phyloP scores from a whole-genome alignment of 2,329 filamentous ascomycete species.

The Scopulariopsis brevicaulis region DNA sequence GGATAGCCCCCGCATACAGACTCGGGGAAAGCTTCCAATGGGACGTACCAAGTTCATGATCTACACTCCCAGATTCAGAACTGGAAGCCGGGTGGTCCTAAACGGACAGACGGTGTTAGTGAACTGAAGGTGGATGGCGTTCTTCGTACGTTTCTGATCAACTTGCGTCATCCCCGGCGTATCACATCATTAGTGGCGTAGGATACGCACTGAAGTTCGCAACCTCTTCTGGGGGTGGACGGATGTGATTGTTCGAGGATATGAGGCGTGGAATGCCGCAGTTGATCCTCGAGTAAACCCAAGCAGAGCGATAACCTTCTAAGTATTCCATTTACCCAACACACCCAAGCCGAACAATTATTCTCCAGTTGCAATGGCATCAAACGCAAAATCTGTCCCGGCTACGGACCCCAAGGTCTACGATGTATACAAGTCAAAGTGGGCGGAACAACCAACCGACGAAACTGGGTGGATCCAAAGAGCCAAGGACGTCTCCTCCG shows the following conservation, averaged over 20 bases:
- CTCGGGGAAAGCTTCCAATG: not conserved
- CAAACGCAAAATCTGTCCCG: conserved; percentile 7
- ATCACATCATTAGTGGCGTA: not conserved
- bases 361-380: conserved; percentile 6
- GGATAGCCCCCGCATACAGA: not conserved
- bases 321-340: too few relatives aligned
- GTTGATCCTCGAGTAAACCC: too few relatives aligned
- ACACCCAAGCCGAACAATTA: too few relatives aligned
- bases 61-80: too few relatives aligned
- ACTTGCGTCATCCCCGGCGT: too few relatives aligned
- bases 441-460: conserved; percentile 19
- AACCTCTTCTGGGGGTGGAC: too few relatives aligned
- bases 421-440: conserved; percentile 21
- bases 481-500: conserved; percentile 22
- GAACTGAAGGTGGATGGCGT: not conserved
- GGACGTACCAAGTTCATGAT: not conserved
- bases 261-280: too few relatives aligned
- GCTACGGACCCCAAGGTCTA: conserved; percentile 25
- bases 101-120: not conserved
- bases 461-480: conserved; percentile 24
- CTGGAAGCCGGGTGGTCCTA: too few relatives aligned
- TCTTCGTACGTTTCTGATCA: not conserved
- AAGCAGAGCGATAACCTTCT: too few relatives aligned
- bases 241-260: too few relatives aligned
- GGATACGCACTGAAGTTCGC: not conserved